Conservation (phyloP, 192 early-diverging fungal species). For the Jimgerdemannia lactiflua region DNA sequence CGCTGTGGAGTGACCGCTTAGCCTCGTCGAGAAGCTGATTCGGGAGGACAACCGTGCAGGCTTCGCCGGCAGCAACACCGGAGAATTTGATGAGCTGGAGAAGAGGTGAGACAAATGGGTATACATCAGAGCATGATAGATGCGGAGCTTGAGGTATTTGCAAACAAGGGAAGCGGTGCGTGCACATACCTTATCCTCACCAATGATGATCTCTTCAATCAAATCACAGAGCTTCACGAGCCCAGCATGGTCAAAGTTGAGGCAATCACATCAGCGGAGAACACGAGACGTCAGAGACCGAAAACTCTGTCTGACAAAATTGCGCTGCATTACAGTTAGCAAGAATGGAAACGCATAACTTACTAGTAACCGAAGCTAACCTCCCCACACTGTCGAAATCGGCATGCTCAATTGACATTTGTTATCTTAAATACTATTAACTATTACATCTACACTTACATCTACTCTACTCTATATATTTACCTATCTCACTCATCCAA, state of each 20-base stretch:
- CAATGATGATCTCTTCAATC: slow-evolving; percentile 99
- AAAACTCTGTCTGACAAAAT: no score
- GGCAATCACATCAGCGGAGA: slow-evolving; percentile 95
- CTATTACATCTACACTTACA: no score
- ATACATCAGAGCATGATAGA: not conserved
- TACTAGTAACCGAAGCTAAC: slow-evolving; percentile 89
- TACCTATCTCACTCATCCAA: no score
- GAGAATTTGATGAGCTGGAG: slow-evolving; percentile 90
- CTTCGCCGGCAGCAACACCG: slow-evolving; percentile 93
- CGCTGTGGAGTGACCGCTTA: slow-evolving; percentile 96
- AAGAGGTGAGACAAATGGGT: not conserved
- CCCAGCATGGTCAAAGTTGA: slow-evolving; percentile 99
- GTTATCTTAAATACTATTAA: no score
- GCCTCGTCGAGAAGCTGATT: slow-evolving; percentile 96
- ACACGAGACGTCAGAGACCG: not conserved
- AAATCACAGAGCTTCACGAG: slow-evolving; percentile 93
- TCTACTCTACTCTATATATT: no score
- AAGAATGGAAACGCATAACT: not conserved
- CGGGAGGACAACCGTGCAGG: slow-evolving; percentile 96
- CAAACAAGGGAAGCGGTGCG: not conserved
- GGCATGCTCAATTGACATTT: slow-evolving; percentile 98
- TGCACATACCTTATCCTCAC: slow-evolving; percentile 77
- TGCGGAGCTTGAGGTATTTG: not conserved
- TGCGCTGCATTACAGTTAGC: no score
- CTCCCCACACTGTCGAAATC: slow-evolving; percentile 99